phyloP scores from a whole-genome alignment of 2,329 filamentous ascomycete genomes.

The Myrmaecium sp. region DNA sequence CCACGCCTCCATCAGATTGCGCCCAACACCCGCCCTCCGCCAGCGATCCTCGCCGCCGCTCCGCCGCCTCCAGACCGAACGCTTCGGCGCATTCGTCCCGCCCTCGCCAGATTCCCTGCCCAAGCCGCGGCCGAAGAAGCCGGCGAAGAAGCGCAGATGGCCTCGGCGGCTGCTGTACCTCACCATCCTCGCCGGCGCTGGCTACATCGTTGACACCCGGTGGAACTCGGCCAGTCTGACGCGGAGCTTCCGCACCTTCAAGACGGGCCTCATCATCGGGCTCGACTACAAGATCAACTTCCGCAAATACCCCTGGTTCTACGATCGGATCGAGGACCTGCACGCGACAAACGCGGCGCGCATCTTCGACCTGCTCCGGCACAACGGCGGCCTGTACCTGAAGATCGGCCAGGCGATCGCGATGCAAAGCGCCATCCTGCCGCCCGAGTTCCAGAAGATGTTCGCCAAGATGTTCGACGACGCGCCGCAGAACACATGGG shows the following conservation, averaged over 20 bases:
- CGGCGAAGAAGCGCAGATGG: slow-evolving; percentile 61
- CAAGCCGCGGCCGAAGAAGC: slow-evolving; percentile 32
- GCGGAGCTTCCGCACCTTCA: slow-evolving; percentile 69
- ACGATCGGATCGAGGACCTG: slow-evolving; percentile 56
- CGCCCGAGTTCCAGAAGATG: slow-evolving; percentile 91
- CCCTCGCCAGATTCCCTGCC: slow-evolving; percentile 67
- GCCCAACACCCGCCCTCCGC: slow-evolving; percentile 6
- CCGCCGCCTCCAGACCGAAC: slow-evolving; percentile 14
- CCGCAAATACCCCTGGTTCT: slow-evolving; percentile 56
- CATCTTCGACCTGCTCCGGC: slow-evolving; percentile 61
- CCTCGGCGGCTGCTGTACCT: slow-evolving; percentile 53
- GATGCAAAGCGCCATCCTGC: slow-evolving; percentile 90
- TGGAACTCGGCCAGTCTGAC: slow-evolving; percentile 65
- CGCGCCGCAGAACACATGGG: slow-evolving; percentile 83
- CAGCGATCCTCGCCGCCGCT: slow-evolving; percentile 11
- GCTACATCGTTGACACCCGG: slow-evolving; percentile 54
- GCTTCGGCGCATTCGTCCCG: slow-evolving; percentile 35
- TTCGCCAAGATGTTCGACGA: slow-evolving; percentile 96
- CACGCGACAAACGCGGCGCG: slow-evolving; percentile 73
- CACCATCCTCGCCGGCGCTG: slow-evolving; percentile 38
- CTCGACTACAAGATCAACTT: slow-evolving; percentile 97
- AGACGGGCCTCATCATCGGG: slow-evolving; percentile 61
- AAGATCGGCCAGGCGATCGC: slow-evolving; percentile 98
- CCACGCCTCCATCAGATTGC: slow-evolving; percentile 9
- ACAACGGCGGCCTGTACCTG: slow-evolving; percentile 84